Conservation (phyloP, 306 rosid species). For the cucumber (Cucumis sativus) region DNA sequence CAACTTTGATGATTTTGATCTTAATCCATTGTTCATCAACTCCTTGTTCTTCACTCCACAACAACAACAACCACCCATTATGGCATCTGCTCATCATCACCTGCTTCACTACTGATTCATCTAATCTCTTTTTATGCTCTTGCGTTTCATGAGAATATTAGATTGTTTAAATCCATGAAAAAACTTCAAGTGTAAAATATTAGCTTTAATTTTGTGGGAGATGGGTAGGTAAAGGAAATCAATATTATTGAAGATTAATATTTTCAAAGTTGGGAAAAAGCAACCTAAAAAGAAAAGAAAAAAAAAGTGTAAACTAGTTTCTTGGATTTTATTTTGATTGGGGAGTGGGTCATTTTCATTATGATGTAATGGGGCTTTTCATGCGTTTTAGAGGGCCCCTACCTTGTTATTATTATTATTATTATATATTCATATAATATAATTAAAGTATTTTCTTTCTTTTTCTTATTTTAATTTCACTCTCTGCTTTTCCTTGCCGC, state of each 20-base stretch:
- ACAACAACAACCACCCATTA: constrained; percentile 30
- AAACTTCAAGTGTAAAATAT: not conserved
- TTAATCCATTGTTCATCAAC: constrained; percentile 28
- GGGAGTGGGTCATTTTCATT: constrained; percentile 4
- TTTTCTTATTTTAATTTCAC: not conserved
- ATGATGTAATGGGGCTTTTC: constrained; percentile 6
- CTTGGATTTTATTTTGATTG: constrained; percentile 3
- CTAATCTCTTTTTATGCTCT: not conserved
- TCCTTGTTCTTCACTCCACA: constrained; percentile 28
- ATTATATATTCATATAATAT: not conserved
- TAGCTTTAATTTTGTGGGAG: not conserved
- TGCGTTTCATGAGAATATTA: not conserved
- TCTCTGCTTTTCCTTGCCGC: not conserved
- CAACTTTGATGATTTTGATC: constrained; percentile 3
- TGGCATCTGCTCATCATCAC: constrained; percentile 42
- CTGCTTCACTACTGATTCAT: not conserved
- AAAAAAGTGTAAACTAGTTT: constrained; percentile 4
- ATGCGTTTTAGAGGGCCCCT: not conserved
- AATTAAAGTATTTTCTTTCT: not conserved
- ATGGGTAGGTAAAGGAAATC: not conserved
- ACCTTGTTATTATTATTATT: not conserved
- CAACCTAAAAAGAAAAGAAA: not conserved
- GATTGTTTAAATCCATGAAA: not conserved
- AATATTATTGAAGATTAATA: not conserved
- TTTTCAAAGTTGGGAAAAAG: not conserved